Evolutionary conservation across 1,284 basidiomycete species (phyloP), one percentile per base, ranked within the genome.

Genomic region (Violaceomyces palustris): DNA sequence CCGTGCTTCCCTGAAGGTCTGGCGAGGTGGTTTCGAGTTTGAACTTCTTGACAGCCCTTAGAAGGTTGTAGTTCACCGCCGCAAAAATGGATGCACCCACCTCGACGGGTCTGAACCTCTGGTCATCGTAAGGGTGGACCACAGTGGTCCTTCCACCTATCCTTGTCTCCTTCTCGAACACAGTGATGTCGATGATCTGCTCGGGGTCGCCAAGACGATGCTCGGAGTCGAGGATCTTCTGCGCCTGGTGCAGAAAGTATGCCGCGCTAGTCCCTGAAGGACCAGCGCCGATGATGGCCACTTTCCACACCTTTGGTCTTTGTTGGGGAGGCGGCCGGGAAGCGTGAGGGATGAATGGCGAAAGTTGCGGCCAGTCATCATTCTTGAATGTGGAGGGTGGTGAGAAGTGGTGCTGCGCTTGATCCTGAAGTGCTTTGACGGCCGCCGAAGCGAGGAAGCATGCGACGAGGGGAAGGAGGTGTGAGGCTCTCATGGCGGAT

Each of bases 31-130:
- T 50, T 3, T 52, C 32, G 6, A 62, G 46, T 9, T n/a, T 3
- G 19, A 61, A 57, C n/a, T 48, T 40, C 28, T 56, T 38, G 4
- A 56, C 55, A 3, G 60, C 59, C 7, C 60, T 35, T 4, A 50
- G 30, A 6, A 73, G 19, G 71, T 92, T 90, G 69, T 82, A 82
- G 76, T 94, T 92, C 4, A 80, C 81, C 37, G 79, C 70, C 4
- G 92, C 85, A 72, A 93, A 96, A 52, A 96, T 87, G 31, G 85
- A 87, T 0, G 85, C 93, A 1, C 93, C 93, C 0, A 93, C 78
- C 64, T 81, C 92, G 27, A 90, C 75, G 3, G 85, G 81, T 3
- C 50, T 36, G 19, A 55, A 12, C 9, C 74, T 77, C 2, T 75
- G 67, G 64, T 93, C 81, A 46, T 80, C 78, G 70, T 92, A 83